Conservation (phyloP, 768 basidiomycete genomes). For the Pholiota microspora region DNA sequence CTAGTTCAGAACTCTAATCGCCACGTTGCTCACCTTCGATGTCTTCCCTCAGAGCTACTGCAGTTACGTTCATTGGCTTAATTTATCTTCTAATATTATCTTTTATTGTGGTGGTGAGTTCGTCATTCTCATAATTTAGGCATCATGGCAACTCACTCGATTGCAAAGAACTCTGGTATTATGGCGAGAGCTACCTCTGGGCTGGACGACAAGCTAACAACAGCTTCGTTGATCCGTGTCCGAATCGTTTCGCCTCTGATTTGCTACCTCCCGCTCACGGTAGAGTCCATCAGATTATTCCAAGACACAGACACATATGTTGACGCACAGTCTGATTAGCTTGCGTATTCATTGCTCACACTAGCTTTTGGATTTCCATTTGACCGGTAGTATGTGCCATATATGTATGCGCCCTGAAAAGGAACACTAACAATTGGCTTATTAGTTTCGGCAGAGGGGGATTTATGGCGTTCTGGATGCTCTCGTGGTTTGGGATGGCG, state of each 20-base stretch:
- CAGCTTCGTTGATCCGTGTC: slow-evolving; percentile 28
- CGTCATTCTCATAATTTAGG: neutral
- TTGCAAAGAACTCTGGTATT: slow-evolving; percentile 13
- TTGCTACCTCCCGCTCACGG: slow-evolving; percentile 35
- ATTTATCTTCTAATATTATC: slow-evolving; percentile 18
- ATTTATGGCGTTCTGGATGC: slow-evolving; percentile 68
- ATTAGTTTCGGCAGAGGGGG: slow-evolving; percentile 49
- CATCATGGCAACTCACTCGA: slow-evolving; percentile 5
- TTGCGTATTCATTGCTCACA: slow-evolving; percentile 57
- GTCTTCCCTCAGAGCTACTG: slow-evolving; percentile 12
- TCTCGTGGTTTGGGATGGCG: slow-evolving; percentile 57
- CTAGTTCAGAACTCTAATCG: neutral
- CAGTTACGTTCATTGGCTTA: slow-evolving; percentile 17
- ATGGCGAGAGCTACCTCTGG: slow-evolving; percentile 31
- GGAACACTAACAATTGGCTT: neutral
- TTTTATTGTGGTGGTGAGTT: slow-evolving; percentile 17
- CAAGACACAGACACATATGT: neutral
- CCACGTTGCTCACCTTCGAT: neutral
- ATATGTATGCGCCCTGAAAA: neutral
- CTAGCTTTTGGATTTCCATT: slow-evolving; percentile 60
- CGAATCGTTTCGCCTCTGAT: slow-evolving; percentile 26
- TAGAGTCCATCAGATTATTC: slow-evolving; percentile 12
- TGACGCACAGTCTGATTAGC: slow-evolving; percentile 24
- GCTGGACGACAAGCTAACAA: slow-evolving; percentile 27
- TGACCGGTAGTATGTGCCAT: slow-evolving; percentile 37